A percentile compares a stretch with the other conserved stretches of the same genome.
Conservation (phyloP, 441 rosid species). For the Gossypium trilobum region DNA sequence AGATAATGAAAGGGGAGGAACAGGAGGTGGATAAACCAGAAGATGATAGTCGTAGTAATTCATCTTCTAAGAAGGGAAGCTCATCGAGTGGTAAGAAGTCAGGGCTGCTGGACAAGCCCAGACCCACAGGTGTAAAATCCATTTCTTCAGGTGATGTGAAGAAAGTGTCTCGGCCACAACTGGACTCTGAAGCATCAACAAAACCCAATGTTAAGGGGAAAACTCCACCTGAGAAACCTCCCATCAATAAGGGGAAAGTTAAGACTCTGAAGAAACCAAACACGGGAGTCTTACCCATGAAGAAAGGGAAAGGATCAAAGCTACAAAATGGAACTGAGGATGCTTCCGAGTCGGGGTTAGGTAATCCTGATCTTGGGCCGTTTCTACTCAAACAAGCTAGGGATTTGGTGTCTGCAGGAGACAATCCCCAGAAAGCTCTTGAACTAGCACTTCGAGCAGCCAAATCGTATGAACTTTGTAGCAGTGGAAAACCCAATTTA, state of each 20-base stretch:
- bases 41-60: conserved; percentile 25
- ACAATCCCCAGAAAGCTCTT: conserved; percentile 48
- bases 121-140: conserved; percentile 25
- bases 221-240: conserved; percentile 29
- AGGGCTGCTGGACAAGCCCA: conserved; percentile 31
- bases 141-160: conserved; percentile 32
- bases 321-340: conserved; percentile 26
- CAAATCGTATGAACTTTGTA: conserved; percentile 43
- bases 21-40: conserved; percentile 47
- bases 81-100: conserved; percentile 36
- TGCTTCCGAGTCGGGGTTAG: conserved; percentile 23
- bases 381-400: conserved; percentile 54
- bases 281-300: conserved; percentile 25
- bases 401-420: conserved; percentile 52
- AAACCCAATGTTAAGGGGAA: conserved; percentile 27
- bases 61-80: conserved; percentile 25
- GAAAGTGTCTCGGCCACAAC: conserved; percentile 23
- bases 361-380: conserved; percentile 49
- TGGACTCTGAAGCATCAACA: conserved; percentile 24
- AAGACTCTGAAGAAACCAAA: conserved; percentile 39
- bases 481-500: conserved; percentile 40
- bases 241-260: conserved; percentile 26
- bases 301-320: conserved; percentile 16
- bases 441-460: conserved; percentile 54
- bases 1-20: conserved; percentile 39